These are phyloP conservation scores for Agarophyton chilense DNA, from an alignment of 23 red algal genomes.

Conservation along the genomic window DNA sequence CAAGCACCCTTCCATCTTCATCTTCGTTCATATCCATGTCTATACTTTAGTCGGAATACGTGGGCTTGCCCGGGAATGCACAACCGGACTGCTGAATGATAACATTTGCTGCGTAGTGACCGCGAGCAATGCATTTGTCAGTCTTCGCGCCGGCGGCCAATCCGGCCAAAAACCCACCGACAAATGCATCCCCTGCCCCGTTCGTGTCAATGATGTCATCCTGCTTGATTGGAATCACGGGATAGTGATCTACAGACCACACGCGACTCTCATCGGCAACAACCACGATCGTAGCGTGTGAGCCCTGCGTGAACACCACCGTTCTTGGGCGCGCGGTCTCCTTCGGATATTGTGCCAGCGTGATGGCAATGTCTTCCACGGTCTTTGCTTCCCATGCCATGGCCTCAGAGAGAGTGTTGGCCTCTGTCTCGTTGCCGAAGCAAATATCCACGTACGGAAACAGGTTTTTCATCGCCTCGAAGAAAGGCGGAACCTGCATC, in stretches of 20 bases:
- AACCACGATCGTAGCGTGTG: constrained; percentile 87
- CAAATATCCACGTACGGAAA: constrained; percentile 94
- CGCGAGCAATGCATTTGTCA: constrained; percentile 82
- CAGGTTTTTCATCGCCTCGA: constrained; percentile 82
- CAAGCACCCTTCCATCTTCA: too few species aligned
- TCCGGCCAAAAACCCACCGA: constrained; percentile 89
- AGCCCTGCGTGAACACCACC: constrained; percentile 94
- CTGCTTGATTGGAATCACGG: constrained; percentile 72
- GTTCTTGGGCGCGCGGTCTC: constrained; percentile 84
- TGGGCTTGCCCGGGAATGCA: constrained; percentile 80
- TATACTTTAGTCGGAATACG: background rate
- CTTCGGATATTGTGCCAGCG: constrained; percentile 75
- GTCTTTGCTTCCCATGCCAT: constrained; percentile 77
- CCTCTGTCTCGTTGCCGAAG: constrained; percentile 98
- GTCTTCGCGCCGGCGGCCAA: constrained; percentile 55
- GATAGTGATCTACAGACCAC: constrained; percentile 75
- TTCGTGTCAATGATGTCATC: constrained; percentile 96
- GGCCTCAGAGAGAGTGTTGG: constrained; percentile 72
- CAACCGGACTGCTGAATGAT: constrained; percentile 94
- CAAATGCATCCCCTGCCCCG: constrained; percentile 99
- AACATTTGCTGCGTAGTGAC: constrained; percentile 89
- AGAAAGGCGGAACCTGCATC: constrained; percentile 93
- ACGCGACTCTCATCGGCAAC: constrained; percentile 80
- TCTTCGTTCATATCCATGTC: too few species aligned
- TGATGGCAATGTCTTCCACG: constrained; percentile 79